These are phyloP conservation scores for Lipomyces yarrowii DNA, from an alignment of 1,139 yeast species.

Conservation along the genomic window DNA sequence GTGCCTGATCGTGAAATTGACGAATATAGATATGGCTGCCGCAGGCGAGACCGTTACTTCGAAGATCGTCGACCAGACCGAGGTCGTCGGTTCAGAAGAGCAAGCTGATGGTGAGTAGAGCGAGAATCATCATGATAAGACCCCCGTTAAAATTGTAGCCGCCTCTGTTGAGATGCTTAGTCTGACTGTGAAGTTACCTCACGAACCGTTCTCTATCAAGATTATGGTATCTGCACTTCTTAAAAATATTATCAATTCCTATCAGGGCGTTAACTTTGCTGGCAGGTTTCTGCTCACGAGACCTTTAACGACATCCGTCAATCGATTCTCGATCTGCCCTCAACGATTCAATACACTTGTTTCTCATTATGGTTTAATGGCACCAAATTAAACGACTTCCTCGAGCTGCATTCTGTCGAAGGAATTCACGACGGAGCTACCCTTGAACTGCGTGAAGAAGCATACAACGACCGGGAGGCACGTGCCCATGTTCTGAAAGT, in stretches of 20 bases:
- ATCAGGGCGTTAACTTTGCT: background rate
- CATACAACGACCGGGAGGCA: constrained; percentile 53
- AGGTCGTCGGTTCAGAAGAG: background rate
- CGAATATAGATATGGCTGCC: background rate
- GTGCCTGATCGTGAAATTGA: background rate
- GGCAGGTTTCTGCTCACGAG: constrained; percentile 45
- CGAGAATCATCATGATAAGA: background rate
- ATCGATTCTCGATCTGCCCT: constrained; percentile 57
- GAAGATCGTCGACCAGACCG: background rate
- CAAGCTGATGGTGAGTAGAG: background rate
- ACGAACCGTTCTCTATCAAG: constrained; percentile 28
- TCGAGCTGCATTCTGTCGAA: constrained; percentile 38
- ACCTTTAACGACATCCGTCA: constrained; percentile 61
- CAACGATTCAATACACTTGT: constrained; percentile 62
- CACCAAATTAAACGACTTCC: constrained; percentile 41
- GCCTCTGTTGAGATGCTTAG: constrained; percentile 19
- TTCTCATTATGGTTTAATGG: constrained; percentile 54
- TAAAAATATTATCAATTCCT: background rate
- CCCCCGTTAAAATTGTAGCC: background rate
- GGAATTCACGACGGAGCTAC: constrained; percentile 39
- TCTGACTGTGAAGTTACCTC: constrained; percentile 31
- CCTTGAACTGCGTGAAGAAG: constrained; percentile 44
- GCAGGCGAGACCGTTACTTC: background rate
- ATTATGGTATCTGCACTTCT: constrained; percentile 21
- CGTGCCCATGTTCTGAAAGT: constrained; percentile 51